These are phyloP conservation scores for Populus alba DNA, from an alignment of 345 rosid genomes.

Conservation along the genomic window DNA sequence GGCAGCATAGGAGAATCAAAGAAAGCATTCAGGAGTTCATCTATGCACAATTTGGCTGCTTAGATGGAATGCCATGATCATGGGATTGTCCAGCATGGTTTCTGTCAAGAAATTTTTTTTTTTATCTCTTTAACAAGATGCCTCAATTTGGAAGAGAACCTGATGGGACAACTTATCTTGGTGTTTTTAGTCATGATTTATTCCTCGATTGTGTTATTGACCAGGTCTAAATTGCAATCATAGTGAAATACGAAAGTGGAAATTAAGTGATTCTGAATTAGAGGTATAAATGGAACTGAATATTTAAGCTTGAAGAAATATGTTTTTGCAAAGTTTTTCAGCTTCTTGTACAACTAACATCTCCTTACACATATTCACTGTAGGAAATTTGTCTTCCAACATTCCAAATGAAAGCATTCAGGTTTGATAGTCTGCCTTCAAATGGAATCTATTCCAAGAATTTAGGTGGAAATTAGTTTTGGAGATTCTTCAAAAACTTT, in stretches of 20 bases:
- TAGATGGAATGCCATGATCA: constrained; percentile 16
- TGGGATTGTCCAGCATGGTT: constrained; percentile 17
- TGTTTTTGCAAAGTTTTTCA: background rate
- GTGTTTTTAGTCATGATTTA: constrained; percentile 1
- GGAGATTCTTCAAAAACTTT: background rate
- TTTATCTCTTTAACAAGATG: constrained; percentile 2
- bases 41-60: constrained; percentile 5
- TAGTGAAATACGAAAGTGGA: background rate
- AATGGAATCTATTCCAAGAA: background rate
- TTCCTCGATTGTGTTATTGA: background rate
- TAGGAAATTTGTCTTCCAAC: background rate
- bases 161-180: constrained; percentile 15
- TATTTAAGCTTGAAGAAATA: too few species aligned
- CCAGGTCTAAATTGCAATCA: background rate
- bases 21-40: background rate
- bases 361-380: background rate
- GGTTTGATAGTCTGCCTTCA: background rate
- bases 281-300: too few species aligned
- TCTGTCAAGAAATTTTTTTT: background rate
- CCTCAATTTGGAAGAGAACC: constrained; percentile 9
- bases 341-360: background rate
- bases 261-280: background rate
- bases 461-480: background rate
- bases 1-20: constrained; percentile 8
- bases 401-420: background rate